Evolutionary conservation across 352 stramenopile species (phyloP).

Genomic region (Pythium scleroteichum): DNA sequence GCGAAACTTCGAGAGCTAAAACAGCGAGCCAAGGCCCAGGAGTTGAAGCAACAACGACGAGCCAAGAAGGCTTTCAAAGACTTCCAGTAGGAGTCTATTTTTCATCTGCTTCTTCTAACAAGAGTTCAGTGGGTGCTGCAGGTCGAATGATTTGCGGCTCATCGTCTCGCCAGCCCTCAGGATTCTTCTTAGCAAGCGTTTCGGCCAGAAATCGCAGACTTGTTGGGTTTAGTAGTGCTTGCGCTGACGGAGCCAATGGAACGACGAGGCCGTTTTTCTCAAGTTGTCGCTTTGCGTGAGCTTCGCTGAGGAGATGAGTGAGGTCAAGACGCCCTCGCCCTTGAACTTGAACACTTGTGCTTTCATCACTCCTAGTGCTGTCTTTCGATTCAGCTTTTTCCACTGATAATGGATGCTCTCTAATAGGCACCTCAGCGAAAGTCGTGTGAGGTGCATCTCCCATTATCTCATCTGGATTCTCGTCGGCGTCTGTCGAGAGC

Average conservation of each 20-base stretch:
- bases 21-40: conserved; percentile 31
- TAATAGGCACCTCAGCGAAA: background rate
- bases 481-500: conserved; percentile 1
- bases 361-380: background rate
- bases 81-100: conserved; percentile 23
- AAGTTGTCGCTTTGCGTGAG: conserved; percentile 43
- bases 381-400: conserved; percentile 33
- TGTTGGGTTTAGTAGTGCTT: conserved; percentile 54
- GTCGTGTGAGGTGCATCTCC: background rate
- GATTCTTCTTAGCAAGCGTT: conserved; percentile 51
- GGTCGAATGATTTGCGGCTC: conserved; percentile 9
- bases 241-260: conserved; percentile 21
- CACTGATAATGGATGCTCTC: conserved; percentile 9
- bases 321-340: conserved; percentile 51
- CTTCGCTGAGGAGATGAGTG: conserved; percentile 49
- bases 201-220: conserved; percentile 59
- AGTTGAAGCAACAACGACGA: background rate
- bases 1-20: conserved; percentile 42
- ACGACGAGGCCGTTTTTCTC: conserved; percentile 30
- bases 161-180: conserved; percentile 10
- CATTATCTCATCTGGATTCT: conserved; percentile 10
- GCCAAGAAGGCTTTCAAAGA: conserved; percentile 17
- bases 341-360: conserved; percentile 37
- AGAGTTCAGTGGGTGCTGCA: conserved; percentile 5
- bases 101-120: conserved; percentile 24